These are phyloP conservation scores for Stemphylium vesicarium DNA, from an alignment of 2,329 filamentous ascomycete species.

Conservation along the genomic window DNA sequence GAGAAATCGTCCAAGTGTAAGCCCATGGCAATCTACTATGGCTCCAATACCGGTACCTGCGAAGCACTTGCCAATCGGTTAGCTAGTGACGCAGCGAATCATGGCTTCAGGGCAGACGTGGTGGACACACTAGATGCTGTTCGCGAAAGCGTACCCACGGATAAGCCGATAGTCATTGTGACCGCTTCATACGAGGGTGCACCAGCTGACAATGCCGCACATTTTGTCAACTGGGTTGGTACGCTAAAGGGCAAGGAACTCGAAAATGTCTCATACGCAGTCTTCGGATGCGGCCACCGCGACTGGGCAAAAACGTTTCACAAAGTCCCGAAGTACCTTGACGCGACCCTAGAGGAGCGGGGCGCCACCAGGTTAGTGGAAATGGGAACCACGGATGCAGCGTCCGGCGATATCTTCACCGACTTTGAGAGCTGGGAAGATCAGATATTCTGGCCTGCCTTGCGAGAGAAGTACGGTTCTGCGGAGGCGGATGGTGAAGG, in stretches of 20 bases:
- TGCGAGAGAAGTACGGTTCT: constrained; percentile 41
- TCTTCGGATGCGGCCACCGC: constrained; percentile 52
- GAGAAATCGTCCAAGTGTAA: constrained; percentile 31
- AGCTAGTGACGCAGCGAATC: constrained; percentile 42
- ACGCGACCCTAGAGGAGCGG: constrained; percentile 37
- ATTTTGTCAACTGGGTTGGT: constrained; percentile 51
- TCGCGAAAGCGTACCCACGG: constrained; percentile 42
- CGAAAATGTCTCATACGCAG: constrained; percentile 46
- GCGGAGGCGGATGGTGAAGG: constrained; percentile 29
- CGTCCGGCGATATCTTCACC: constrained; percentile 49
- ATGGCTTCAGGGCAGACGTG: constrained; percentile 47
- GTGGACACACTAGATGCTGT: constrained; percentile 45
- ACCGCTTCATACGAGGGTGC: constrained; percentile 53
- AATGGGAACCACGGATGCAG: constrained; percentile 46
- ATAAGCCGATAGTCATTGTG: constrained; percentile 49
- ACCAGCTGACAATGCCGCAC: constrained; percentile 52
- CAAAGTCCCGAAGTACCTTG: constrained; percentile 48
- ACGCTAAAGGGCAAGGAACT: constrained; percentile 36
- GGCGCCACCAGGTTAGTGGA: constrained; percentile 42
- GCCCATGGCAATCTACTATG: constrained; percentile 48
- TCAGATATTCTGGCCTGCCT: constrained; percentile 45
- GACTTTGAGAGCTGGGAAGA: constrained; percentile 53
- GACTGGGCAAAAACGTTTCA: constrained; percentile 54
- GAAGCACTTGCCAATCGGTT: constrained; percentile 50
- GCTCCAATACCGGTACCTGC: constrained; percentile 52